Evolutionary conservation across 192 early-diverging fungal species (phyloP).

Genomic region (Linnemannia schmuckeri): DNA sequence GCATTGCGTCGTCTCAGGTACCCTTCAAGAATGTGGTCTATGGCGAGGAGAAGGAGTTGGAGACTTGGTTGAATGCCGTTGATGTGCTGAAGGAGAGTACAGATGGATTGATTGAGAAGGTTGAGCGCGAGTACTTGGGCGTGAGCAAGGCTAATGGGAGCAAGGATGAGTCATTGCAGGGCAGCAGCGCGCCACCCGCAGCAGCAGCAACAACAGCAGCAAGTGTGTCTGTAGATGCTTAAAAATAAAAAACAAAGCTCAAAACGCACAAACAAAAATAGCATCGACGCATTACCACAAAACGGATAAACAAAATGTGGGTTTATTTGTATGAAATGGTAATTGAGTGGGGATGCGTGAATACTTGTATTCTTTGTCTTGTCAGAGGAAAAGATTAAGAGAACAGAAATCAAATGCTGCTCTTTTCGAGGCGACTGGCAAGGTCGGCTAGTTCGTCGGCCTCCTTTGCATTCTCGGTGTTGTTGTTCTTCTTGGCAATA

Average conservation of each 20-base stretch:
- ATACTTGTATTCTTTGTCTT: neutral
- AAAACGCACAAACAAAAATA: neutral
- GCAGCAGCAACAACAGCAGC: neutral
- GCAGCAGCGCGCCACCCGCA: neutral
- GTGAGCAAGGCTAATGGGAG: neutral
- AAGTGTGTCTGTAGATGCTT: neutral
- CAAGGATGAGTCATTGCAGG: neutral
- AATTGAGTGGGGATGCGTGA: neutral
- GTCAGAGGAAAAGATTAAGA: neutral
- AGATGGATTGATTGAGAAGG: slow-evolving; percentile 25
- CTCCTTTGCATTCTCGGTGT: neutral
- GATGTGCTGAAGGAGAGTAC: slow-evolving; percentile 46
- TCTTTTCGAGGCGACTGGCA: slow-evolving; percentile 20
- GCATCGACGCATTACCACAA: neutral
- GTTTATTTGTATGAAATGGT: neutral
- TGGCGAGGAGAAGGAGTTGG: slow-evolving; percentile 60
- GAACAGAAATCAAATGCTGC: neutral
- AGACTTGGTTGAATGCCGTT: slow-evolving; percentile 59
- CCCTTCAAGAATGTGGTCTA: slow-evolving; percentile 58
- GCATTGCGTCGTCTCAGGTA: slow-evolving; percentile 55
- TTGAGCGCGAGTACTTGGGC: slow-evolving; percentile 18
- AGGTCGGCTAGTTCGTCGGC: slow-evolving; percentile 20
- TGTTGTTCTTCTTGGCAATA: neutral
- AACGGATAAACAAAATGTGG: neutral
- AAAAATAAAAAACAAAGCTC: neutral